phyloP scores from a whole-genome alignment of 306 rosid genomes.

The Comarum palustre region DNA sequence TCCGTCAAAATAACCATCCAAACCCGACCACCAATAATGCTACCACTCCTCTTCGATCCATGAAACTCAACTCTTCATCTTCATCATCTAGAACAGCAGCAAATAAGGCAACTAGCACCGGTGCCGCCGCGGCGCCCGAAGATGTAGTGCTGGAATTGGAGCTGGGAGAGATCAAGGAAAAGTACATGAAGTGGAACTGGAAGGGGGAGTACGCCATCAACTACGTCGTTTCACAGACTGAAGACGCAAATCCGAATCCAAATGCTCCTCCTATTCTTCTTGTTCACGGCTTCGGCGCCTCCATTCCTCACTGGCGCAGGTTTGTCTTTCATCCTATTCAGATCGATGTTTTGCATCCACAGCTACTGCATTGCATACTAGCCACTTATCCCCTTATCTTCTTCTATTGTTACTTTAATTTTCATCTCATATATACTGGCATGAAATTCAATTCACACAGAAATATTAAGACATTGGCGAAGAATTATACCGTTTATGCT shows the following conservation, averaged over 20 bases:
- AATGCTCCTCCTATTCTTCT: slow-evolving; percentile 66
- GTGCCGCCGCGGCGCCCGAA: slow-evolving; percentile 20
- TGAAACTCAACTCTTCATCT: slow-evolving; percentile 20
- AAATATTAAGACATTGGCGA: slow-evolving; percentile 61
- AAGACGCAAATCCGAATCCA: slow-evolving; percentile 12
- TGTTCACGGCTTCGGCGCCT: slow-evolving; percentile 96
- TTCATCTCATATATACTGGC: not conserved
- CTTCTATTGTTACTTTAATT: not conserved
- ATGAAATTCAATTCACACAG: slow-evolving; percentile 33
- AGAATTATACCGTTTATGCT: slow-evolving; percentile 68
- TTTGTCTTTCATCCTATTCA: slow-evolving; percentile 8
- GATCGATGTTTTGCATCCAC: not conserved
- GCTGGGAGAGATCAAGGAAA: slow-evolving; percentile 51
- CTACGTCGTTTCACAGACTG: slow-evolving; percentile 52
- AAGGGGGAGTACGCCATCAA: slow-evolving; percentile 62
- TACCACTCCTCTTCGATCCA: not conserved
- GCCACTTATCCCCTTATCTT: slow-evolving; percentile 21
- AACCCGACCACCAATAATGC: no score
- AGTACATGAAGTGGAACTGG: slow-evolving; percentile 66
- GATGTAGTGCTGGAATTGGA: slow-evolving; percentile 28
- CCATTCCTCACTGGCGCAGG: slow-evolving; percentile 96
- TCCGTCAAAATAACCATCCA: no score
- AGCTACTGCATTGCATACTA: not conserved
- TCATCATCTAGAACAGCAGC: slow-evolving; percentile 12
- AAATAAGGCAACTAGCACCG: slow-evolving; percentile 15